Base-by-base conservation (phyloP, 805 yeast genomes). In the Babjeviella inositovora region DNA sequence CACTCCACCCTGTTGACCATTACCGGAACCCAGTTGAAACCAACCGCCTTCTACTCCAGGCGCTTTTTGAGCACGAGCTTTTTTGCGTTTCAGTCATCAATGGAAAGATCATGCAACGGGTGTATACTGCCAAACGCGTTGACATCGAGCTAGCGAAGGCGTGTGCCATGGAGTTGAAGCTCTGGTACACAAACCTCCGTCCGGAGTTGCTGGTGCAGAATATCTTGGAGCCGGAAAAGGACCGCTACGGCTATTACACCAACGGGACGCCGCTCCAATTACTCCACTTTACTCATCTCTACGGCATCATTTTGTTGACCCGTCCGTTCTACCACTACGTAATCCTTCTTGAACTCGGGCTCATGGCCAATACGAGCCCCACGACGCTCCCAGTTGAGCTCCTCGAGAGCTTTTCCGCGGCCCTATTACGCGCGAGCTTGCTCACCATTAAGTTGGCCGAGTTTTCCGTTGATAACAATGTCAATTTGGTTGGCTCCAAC, bases 311-410 rank as follows among this genome's bases (percentile, higher is more conserved):
- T 19, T 28, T 57, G 15, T 34, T 58, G n/a, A 38, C 56, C 18
- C 38, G 58, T 10, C 62, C 65, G 5, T 56, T 55, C 27, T 53
- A 52, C 35, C 46, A 53, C 32, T 51, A 43, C n/a, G n/a, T n/a
- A n/a, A n/a, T n/a, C n/a, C n/a, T n/a, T n/a, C n/a, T n/a, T n/a
- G n/a, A n/a, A n/a, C n/a, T n/a, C n/a, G n/a, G n/a, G n/a, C n/a
- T n/a, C n/a, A n/a, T n/a, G n/a, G n/a, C n/a, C n/a, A n/a, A n/a
- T n/a, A n/a, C n/a, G n/a, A n/a, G n/a, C n/a, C n/a, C n/a, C n/a
- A n/a, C n/a, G n/a, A n/a, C n/a, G n/a, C n/a, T n/a, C n/a, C n/a
- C n/a, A n/a, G n/a, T n/a, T n/a, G n/a, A n/a, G n/a, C n/a, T 27
- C 6, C 22, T 32, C 2, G 31, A 41, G 21, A 20, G 18, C 8